Conservation (phyloP, 129 eudicot genomes). For the Ambrosia artemisiifolia region DNA sequence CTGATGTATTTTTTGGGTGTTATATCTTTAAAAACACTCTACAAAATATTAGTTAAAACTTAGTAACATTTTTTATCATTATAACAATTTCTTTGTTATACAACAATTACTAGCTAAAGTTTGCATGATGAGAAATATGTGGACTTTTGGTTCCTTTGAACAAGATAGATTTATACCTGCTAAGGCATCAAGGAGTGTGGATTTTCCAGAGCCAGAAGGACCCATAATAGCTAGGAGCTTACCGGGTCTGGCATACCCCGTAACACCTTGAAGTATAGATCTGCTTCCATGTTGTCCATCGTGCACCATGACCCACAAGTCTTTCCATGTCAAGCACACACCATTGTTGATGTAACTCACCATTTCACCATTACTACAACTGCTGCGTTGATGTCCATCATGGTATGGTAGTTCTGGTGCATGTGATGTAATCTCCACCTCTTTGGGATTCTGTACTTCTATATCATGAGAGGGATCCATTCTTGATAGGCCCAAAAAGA, state of each 20-base stretch:
- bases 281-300: conserved; percentile 28
- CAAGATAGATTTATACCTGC: conserved; percentile 37
- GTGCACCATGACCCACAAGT: conserved; percentile 46
- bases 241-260: conserved; percentile 51
- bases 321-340: conserved; percentile 46
- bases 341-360: conserved; percentile 9
- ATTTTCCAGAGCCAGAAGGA: conserved; percentile 63
- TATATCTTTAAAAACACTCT: too few species aligned
- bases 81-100: neutral
- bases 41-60: too few species aligned
- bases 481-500: too few species aligned
- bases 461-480: conserved; percentile 22
- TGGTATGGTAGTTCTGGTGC: conserved; percentile 5
- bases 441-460: conserved; percentile 6
- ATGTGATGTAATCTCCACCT: conserved; percentile 20
- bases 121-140: neutral
- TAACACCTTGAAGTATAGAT: conserved; percentile 37
- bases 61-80: too few species aligned
- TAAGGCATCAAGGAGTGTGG: conserved; percentile 58
- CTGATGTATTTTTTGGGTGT: too few species aligned
- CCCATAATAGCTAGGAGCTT: conserved; percentile 66
- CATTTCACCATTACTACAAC: neutral
- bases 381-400: neutral
- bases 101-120: neutral
- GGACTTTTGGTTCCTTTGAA: too few species aligned